Evolutionary conservation across 2,329 filamentous ascomycete species (phyloP).

Genomic region (Pestalotiopsis sp.): DNA sequence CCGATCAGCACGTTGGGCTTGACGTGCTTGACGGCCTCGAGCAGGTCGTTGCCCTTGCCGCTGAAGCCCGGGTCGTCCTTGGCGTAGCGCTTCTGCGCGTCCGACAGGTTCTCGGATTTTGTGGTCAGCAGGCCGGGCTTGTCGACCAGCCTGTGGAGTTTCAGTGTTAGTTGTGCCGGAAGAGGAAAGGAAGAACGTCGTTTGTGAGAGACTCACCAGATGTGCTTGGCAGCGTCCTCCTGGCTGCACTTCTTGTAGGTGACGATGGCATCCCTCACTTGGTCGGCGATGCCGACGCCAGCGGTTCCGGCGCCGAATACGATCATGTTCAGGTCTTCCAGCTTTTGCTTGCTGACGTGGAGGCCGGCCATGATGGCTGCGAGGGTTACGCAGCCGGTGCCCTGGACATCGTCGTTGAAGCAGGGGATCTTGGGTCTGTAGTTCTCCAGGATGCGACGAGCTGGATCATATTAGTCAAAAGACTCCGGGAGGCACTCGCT

Average conservation of each 20-base stretch:
- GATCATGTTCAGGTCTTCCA: slow-evolving; percentile 72
- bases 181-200: background rate
- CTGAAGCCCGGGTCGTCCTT: slow-evolving; percentile 68
- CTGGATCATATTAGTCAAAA: slow-evolving; percentile 34
- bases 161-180: background rate
- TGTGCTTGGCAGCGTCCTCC: slow-evolving; percentile 77
- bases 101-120: slow-evolving; percentile 62
- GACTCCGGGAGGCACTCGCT: background rate
- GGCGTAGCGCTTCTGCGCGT: slow-evolving; percentile 70
- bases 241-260: slow-evolving; percentile 67
- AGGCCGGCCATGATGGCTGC: slow-evolving; percentile 80
- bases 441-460: slow-evolving; percentile 73
- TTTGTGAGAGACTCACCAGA: slow-evolving; percentile 62
- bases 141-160: slow-evolving; percentile 73
- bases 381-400: slow-evolving; percentile 84
- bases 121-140: slow-evolving; percentile 76
- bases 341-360: slow-evolving; percentile 66
- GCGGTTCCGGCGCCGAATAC: slow-evolving; percentile 83
- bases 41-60: slow-evolving; percentile 58
- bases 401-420: slow-evolving; percentile 92
- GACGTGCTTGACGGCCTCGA: slow-evolving; percentile 69
- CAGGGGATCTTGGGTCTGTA: slow-evolving; percentile 77
- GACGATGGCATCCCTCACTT: slow-evolving; percentile 78
- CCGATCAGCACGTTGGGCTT: slow-evolving; percentile 83
- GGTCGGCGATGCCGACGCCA: slow-evolving; percentile 84